phyloP scores from a whole-genome alignment of 1,284 basidiomycete genomes.

The Chondrostereum purpureum region DNA sequence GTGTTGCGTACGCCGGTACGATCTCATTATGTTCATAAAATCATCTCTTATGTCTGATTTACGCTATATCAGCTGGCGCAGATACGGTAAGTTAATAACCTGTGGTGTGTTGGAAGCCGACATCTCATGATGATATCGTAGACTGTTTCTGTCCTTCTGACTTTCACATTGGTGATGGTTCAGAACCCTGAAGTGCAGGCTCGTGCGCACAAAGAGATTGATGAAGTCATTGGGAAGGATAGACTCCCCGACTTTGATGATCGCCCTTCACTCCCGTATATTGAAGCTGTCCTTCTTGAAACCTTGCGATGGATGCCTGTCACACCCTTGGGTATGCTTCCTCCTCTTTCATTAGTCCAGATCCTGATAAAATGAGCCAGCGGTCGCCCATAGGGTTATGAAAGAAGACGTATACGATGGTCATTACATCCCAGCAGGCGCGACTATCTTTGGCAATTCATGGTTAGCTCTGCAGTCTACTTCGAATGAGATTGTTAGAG shows the following conservation, averaged over 20 bases:
- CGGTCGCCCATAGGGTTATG: constrained; percentile 20
- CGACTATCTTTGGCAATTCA: constrained; percentile 24
- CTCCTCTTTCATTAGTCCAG: constrained; percentile 9
- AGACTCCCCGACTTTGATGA: constrained; percentile 40
- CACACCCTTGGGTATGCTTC: constrained; percentile 22
- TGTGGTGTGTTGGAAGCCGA: neutral
- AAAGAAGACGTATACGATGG: constrained; percentile 28
- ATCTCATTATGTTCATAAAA: no score
- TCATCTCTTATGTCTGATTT: neutral
- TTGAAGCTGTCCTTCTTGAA: constrained; percentile 39
- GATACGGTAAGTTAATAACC: constrained; percentile 15
- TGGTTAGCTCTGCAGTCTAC: constrained; percentile 22
- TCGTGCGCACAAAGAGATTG: constrained; percentile 40
- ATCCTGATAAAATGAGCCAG: constrained; percentile 9
- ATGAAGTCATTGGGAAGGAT: constrained; percentile 30
- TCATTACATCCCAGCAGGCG: constrained; percentile 26
- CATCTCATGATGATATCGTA: constrained; percentile 9
- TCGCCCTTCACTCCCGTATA: constrained; percentile 35
- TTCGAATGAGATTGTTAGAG: no score
- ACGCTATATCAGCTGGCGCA: constrained; percentile 16
- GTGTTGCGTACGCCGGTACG: neutral
- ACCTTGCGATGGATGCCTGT: constrained; percentile 26
- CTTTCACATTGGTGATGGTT: constrained; percentile 39
- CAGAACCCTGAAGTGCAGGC: constrained; percentile 33
- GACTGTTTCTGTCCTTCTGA: constrained; percentile 32